phyloP scores from a whole-genome alignment of 116 monocot species.

The Trichopus zeylanicus region DNA sequence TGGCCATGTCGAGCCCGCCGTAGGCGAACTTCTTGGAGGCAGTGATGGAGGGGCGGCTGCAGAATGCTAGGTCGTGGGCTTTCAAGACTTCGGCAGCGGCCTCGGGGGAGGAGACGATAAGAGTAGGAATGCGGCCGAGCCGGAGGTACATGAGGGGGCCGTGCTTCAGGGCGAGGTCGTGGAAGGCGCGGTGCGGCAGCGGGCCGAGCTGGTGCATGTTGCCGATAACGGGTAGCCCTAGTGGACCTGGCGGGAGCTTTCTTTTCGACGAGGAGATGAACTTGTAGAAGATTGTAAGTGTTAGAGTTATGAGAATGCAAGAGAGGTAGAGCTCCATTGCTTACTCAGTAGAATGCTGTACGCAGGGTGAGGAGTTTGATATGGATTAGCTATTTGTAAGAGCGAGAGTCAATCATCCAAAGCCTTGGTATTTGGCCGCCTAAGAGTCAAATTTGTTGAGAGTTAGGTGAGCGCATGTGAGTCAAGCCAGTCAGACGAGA shows the following conservation, averaged over 20 bases:
- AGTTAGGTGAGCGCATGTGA: too few relatives aligned
- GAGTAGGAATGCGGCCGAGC: not conserved
- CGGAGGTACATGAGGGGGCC: conserved; percentile 8
- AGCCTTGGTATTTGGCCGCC: too few relatives aligned
- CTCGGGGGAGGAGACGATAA: conserved; percentile 9
- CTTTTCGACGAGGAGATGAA: too few relatives aligned
- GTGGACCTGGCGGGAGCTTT: not conserved
- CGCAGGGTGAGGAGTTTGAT: too few relatives aligned
- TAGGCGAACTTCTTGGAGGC: not conserved
- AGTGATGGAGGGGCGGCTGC: not conserved
- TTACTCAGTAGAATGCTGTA: too few relatives aligned
- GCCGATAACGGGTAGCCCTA: not conserved
- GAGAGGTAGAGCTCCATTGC: too few relatives aligned
- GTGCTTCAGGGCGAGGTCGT: not conserved
- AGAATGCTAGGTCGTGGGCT: conserved; percentile 3
- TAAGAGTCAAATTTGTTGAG: too few relatives aligned
- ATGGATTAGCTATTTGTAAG: too few relatives aligned
- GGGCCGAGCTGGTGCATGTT: conserved; percentile 6
- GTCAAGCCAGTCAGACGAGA: too few relatives aligned
- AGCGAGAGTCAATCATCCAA: too few relatives aligned
- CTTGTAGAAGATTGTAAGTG: too few relatives aligned
- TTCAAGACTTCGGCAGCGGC: not conserved
- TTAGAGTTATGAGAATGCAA: too few relatives aligned
- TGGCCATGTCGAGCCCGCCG: not conserved
- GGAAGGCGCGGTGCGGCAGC: not conserved